Evolutionary conservation across 257 asterid species (phyloP).

Genomic region (Henckelia pumila): DNA sequence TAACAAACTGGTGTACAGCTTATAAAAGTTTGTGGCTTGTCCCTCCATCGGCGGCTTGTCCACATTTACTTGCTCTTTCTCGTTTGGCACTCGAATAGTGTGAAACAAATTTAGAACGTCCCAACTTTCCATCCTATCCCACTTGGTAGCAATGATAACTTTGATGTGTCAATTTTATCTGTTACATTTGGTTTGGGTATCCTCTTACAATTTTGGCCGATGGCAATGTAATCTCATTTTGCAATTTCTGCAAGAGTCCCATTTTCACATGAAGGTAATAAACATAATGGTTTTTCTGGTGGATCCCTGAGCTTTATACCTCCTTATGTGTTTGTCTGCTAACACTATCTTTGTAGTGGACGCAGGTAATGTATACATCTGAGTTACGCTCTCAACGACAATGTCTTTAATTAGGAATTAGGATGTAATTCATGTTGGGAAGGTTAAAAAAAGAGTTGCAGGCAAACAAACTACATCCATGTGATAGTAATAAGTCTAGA

Average conservation of each 20-base stretch:
- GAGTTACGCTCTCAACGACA: too few species aligned
- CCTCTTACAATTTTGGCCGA: neutral
- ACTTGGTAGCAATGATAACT: neutral
- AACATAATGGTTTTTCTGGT: neutral
- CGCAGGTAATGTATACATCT: too few species aligned
- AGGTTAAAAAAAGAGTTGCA: too few species aligned
- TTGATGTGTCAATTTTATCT: neutral
- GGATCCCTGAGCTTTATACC: neutral
- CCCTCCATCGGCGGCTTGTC: neutral
- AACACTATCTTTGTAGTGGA: neutral
- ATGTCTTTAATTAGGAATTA: too few species aligned
- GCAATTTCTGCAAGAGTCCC: neutral
- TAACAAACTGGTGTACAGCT: conserved; percentile 17
- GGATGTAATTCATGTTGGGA: too few species aligned
- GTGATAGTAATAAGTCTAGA: too few species aligned
- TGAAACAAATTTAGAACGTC: neutral
- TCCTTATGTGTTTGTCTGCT: neutral
- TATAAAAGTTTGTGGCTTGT: conserved; percentile 9
- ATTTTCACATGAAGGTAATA: neutral
- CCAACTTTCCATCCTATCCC: neutral
- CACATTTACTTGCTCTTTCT: neutral
- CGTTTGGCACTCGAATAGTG: conserved; percentile 3
- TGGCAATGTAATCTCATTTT: too few species aligned
- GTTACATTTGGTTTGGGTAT: too few species aligned
- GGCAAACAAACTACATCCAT: too few species aligned